phyloP scores from a whole-genome alignment of 768 basidiomycete species.

The Mycena polygramma region DNA sequence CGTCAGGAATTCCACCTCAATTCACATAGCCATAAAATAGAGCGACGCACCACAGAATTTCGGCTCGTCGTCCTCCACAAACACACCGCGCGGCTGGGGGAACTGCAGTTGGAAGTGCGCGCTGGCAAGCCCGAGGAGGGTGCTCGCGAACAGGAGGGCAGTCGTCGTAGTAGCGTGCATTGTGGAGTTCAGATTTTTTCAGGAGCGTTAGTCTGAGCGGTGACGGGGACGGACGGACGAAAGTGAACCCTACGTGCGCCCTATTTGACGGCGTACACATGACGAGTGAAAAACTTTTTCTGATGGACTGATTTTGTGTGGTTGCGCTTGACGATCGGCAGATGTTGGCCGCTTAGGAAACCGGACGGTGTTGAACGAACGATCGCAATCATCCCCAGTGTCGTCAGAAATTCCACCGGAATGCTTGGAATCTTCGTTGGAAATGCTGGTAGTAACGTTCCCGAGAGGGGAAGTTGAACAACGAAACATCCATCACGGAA shows the following conservation, averaged over 20 bases:
- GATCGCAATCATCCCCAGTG: too few species aligned
- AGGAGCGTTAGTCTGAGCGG: background rate
- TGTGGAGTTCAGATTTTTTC: background rate
- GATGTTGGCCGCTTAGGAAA: too few species aligned
- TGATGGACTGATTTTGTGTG: background rate
- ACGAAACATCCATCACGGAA: too few species aligned
- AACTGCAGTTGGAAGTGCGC: constrained; percentile 89
- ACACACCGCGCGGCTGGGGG: constrained; percentile 78
- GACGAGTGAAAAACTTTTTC: background rate
- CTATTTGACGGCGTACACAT: background rate
- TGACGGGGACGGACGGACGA: too few species aligned
- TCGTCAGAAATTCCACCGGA: too few species aligned
- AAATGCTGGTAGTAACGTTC: too few species aligned
- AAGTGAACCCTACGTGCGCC: too few species aligned
- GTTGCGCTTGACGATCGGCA: background rate
- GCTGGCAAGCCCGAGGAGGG: constrained; percentile 56
- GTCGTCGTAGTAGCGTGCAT: constrained; percentile 37
- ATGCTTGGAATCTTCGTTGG: too few species aligned
- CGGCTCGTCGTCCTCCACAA: constrained; percentile 70
- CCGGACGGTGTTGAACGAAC: too few species aligned
- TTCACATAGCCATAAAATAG: background rate
- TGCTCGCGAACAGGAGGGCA: constrained; percentile 50
- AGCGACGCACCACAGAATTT: constrained; percentile 75
- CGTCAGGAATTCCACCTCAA: constrained; percentile 5
- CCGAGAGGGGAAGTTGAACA: too few species aligned